Conservation (phyloP, 2,329 filamentous ascomycete species). For the Thermomyces lanuginosus region DNA sequence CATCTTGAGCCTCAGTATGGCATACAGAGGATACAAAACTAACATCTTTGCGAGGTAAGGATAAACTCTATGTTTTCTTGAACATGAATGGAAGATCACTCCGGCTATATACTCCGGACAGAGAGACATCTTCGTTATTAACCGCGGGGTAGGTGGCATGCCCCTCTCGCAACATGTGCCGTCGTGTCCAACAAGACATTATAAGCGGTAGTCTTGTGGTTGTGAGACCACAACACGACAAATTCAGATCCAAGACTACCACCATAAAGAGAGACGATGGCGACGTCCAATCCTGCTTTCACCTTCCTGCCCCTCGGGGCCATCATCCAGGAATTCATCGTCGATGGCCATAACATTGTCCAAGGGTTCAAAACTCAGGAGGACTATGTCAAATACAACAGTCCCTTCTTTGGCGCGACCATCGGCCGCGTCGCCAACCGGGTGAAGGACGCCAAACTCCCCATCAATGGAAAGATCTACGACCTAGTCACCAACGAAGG, state of each 20-base stretch:
- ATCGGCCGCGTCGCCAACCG: constrained; percentile 78
- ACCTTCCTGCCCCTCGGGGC: constrained; percentile 31
- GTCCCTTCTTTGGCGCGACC: constrained; percentile 76
- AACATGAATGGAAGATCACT: too few relatives aligned
- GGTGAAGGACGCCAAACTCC: constrained; percentile 53
- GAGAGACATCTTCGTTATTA: too few relatives aligned
- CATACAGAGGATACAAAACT: too few relatives aligned
- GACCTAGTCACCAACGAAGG: constrained; percentile 57
- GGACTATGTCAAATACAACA: constrained; percentile 59
- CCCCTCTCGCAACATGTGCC: too few relatives aligned
- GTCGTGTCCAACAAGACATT: too few relatives aligned
- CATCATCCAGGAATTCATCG: constrained; percentile 51
- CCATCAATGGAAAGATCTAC: constrained; percentile 56
- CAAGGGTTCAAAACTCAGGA: constrained; percentile 64
- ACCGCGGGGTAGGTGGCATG: too few relatives aligned
- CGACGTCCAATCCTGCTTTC: constrained; percentile 18
- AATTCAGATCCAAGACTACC: not conserved
- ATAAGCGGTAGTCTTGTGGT: too few relatives aligned
- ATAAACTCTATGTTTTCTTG: too few relatives aligned
- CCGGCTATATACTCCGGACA: too few relatives aligned
- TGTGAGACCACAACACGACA: not conserved
- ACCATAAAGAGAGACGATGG: not conserved
- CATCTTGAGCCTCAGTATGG: too few relatives aligned
- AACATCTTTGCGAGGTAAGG: too few relatives aligned
- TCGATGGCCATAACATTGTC: constrained; percentile 72